phyloP scores from a whole-genome alignment of 768 basidiomycete species.

The Tubosaeta sp. region DNA sequence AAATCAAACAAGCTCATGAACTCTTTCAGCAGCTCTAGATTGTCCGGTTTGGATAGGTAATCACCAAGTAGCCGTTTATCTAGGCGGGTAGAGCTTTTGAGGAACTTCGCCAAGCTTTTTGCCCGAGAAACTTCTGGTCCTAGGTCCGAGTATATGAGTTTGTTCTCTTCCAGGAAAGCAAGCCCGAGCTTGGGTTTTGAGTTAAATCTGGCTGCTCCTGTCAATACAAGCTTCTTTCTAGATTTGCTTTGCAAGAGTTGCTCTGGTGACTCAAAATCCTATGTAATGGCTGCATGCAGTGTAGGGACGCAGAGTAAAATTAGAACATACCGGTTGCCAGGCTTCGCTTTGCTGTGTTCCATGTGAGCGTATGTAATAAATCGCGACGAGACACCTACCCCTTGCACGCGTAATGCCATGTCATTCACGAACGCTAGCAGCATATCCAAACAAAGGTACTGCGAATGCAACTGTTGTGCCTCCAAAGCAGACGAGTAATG shows the following conservation, averaged over 20 bases:
- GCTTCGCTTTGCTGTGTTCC: conserved; percentile 36
- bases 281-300: background rate
- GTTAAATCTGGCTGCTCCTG: conserved; percentile 86
- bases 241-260: conserved; percentile 68
- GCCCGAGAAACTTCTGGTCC: conserved; percentile 52
- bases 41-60: conserved; percentile 86
- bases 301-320: conserved; percentile 29
- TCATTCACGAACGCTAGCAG: conserved; percentile 82
- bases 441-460: conserved; percentile 85
- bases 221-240: conserved; percentile 79
- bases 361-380: conserved; percentile 10
- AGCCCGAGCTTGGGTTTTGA: conserved; percentile 88
- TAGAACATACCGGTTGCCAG: conserved; percentile 60
- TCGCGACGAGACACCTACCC: conserved; percentile 31
- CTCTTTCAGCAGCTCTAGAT: conserved; percentile 76
- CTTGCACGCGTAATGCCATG: conserved; percentile 68
- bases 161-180: conserved; percentile 88
- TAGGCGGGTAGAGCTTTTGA: conserved; percentile 78
- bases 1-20: conserved; percentile 91
- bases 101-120: conserved; percentile 75
- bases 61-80: conserved; percentile 95
- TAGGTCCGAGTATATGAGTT: conserved; percentile 73
- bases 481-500: conserved; percentile 57
- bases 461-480: conserved; percentile 68
- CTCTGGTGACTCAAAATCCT: conserved; percentile 57